Conservation (phyloP, 2,329 filamentous ascomycete species). For the Colletotrichum melonis region DNA sequence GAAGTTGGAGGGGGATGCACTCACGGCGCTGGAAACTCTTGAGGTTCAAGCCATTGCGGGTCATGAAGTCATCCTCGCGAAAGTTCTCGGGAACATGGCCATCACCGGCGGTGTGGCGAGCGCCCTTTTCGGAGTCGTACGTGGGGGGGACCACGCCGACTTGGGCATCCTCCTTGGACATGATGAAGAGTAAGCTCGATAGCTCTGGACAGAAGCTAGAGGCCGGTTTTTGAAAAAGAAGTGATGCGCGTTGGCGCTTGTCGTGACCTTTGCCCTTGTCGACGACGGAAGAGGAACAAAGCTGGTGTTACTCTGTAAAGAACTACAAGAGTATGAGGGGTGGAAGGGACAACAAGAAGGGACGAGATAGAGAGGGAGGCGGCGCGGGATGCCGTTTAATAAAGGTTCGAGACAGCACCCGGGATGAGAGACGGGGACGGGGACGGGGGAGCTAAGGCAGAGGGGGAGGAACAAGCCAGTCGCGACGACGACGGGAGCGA, state of each 20-base stretch:
- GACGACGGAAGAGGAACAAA: conserved; percentile 9
- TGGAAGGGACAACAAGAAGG: conserved; percentile 7
- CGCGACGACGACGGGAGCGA: not conserved
- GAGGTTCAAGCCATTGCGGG: conserved; percentile 50
- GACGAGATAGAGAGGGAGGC: not conserved
- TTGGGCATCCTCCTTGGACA: conserved; percentile 30
- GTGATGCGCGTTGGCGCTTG: conserved; percentile 17
- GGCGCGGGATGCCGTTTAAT: conserved; percentile 29
- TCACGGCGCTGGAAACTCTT: conserved; percentile 51
- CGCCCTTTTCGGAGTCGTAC: conserved; percentile 38
- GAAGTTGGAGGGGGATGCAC: conserved; percentile 20
- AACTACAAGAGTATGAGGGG: conserved; percentile 26
- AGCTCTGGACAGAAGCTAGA: not conserved
- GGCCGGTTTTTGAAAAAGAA: not conserved
- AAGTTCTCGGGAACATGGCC: conserved; percentile 34
- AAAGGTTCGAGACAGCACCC: conserved; percentile 19
- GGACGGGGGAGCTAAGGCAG: not conserved
- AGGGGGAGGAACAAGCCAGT: not conserved
- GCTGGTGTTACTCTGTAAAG: conserved; percentile 21
- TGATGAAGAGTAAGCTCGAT: conserved; percentile 9
- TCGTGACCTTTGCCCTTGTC: conserved; percentile 31
- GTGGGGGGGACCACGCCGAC: conserved; percentile 33
- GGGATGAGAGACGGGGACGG: not conserved
- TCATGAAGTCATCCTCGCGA: conserved; percentile 48
- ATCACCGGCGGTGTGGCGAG: conserved; percentile 17